Base-by-base conservation (phyloP, 2,329 filamentous ascomycete genomes). In the Colletotrichum sp. region DNA sequence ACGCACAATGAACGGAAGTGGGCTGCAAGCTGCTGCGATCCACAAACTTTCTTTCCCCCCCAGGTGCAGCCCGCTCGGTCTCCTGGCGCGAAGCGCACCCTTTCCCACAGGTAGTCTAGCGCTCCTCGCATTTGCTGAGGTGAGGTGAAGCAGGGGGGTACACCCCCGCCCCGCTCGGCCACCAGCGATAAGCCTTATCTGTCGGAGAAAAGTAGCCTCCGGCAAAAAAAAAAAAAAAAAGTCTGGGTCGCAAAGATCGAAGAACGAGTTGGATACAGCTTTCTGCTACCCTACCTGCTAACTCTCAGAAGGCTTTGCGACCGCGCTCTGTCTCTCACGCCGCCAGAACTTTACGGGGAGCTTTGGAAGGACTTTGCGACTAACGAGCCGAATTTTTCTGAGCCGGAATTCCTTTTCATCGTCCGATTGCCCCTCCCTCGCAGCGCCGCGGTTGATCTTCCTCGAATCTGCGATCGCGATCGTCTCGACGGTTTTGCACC, bases 131-230 rank as follows among this genome's bases (percentile, higher is more conserved):
- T 32, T 59, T 61, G 26, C 66, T 69, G 66, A 69, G 24, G 66
- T 24, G 66, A 69, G 24, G 66, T 32, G 58, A n/a, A 30, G 18
- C 32, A 62, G 30, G n/a, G 58, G 66, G 66, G 55, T 48, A 7
- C 43, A 21, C n/a, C 43, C 38, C 62, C 28, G 63, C 52, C 65
- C 65, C 65, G 21, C 65, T 38, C 14, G 12, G 13, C 62, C 16
- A 34, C 8, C 18, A n/a, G 34, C 78, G 82, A 83, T 83, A 82
- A 82, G 80, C 63, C 81, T 83, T 83, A 83, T 83, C 82, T 78
- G 64, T 24, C 78, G 78, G 79, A 79, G 76, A 80, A 80, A 80
- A 77, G 79, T 74, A 72, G 68, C 69, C 74, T 71, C 80, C 56
- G 68, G 24, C 48, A 6, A 32, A 30, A 64, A 61, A 30, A 26